Evolutionary conservation across 371 early-diverging fungal genomes (phyloP), one percentile per base, ranked within the genome.

Genomic region (Actinomucor elegans): DNA sequence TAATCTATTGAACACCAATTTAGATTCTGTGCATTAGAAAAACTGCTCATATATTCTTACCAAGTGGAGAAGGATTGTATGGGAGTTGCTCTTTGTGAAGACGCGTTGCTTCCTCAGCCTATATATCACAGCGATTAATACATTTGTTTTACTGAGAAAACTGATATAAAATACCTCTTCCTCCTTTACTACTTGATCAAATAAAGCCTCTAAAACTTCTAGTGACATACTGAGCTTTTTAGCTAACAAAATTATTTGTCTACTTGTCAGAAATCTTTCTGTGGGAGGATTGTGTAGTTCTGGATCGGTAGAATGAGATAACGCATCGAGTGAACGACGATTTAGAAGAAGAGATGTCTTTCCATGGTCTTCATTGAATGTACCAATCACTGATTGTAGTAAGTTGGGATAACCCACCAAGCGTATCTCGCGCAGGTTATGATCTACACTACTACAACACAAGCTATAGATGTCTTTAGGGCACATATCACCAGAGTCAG

Each of bases 381-480:
- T 24, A 1, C 51, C 52, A 32, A 44, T 57, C 1, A 45, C 37
- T 0, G 35, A 45, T 0, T 37, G 14, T 5, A 44, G 20, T 1
- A 45, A 23, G 11, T 44, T 14, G n/a, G 29, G 14, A 28, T 63
- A 54, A 18, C 31, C 15, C 8, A 53, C 42, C 28, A 61, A 17
- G 0, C 36, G 14, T 5, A 53, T 35, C 12, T 47, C 26, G 21
- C 48, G 42, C 1, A 46, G 12, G 24, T 57, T 48, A 1, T 37
- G 23, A 10, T 38, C 14, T 4, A 21, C 6, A n/a, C 37, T 8
- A 2, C 11, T n/a, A 17, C 6, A 26, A 18, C 54, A 59, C 9
- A 70, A 29, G 4, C 54, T 10, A 20, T 64, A 61, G 2, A 66
- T 53, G 14, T 66, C 55, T 5, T 21, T 43, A 9, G 60, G 53